A percentile compares a stretch with the other conserved stretches of the same genome.
These are phyloP conservation scores for Leishmania tarentolae DNA, from an alignment of 208 protist species.

Conservation along the genomic window DNA sequence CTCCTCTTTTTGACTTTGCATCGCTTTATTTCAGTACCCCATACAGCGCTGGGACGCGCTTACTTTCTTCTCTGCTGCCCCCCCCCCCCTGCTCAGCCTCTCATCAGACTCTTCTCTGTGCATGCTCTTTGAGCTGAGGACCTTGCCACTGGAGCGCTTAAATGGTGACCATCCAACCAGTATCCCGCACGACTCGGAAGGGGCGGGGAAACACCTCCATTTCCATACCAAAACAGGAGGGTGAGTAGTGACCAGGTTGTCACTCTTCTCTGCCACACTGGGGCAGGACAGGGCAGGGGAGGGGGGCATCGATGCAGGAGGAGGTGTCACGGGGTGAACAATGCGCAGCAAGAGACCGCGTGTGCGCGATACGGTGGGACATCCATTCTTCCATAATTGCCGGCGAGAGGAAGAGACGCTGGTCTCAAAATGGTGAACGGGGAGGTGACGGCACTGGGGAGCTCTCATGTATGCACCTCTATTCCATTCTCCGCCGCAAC, in stretches of 20 bases:
- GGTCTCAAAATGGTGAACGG: not conserved
- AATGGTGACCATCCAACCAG: not conserved
- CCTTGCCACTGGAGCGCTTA: not conserved
- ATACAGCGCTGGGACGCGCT: too few relatives aligned
- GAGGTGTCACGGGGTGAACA: not conserved
- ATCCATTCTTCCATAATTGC: not conserved
- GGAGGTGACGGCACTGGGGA: not conserved
- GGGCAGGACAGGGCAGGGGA: not conserved
- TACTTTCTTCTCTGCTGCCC: not conserved
- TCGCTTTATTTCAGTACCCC: not conserved
- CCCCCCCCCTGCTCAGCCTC: not conserved
- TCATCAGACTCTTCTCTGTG: not conserved
- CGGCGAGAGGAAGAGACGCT: not conserved
- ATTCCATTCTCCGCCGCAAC: conserved; percentile 10
- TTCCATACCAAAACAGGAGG: not conserved
- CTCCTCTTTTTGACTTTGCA: not conserved
- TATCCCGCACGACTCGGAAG: not conserved
- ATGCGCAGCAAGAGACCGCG: not conserved
- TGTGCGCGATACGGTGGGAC: not conserved
- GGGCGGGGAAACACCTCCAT: not conserved
- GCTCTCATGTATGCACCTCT: not conserved
- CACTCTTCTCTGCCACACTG: not conserved
- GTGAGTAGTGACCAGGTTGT: not conserved
- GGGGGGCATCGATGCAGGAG: not conserved
- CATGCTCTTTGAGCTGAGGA: not conserved